Conservation (phyloP, 2,329 filamentous ascomycete genomes). For the Hirsutella rhossiliensis region DNA sequence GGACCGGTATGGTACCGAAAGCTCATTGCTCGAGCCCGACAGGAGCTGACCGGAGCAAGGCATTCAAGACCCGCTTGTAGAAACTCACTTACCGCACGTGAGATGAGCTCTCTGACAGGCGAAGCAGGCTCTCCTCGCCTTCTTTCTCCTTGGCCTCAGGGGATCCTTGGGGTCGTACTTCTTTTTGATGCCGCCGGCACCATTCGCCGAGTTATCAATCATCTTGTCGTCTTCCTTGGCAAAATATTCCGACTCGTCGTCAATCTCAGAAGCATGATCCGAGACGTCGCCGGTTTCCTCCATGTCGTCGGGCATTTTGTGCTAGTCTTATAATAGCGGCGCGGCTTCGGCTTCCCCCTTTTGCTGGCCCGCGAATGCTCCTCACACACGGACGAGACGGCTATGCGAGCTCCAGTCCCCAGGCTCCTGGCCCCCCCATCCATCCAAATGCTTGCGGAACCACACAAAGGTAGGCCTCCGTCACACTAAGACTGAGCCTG, state of each 20-base stretch:
- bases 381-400: constrained; percentile 15
- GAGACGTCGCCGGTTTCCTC: constrained; percentile 43
- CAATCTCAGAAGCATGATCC: constrained; percentile 47
- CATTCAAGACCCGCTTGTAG: not conserved
- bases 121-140: constrained; percentile 89
- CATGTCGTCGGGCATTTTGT: constrained; percentile 43
- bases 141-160: constrained; percentile 79
- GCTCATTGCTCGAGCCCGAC: too few relatives aligned
- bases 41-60: too few relatives aligned
- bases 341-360: constrained; percentile 8
- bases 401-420: constrained; percentile 19
- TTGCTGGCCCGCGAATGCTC: constrained; percentile 2
- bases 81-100: constrained; percentile 78
- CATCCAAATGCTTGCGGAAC: constrained; percentile 18
- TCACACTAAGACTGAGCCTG: constrained; percentile 12
- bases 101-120: constrained; percentile 95
- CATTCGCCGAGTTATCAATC: constrained; percentile 34
- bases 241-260: constrained; percentile 38
- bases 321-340: constrained; percentile 32
- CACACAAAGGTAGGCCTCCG: constrained; percentile 19
- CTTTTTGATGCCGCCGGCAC: constrained; percentile 46
- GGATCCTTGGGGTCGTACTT: constrained; percentile 81
- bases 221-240: constrained; percentile 40
- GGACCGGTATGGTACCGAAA: not conserved
- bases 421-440: constrained; percentile 12